Conservation (phyloP, 2,329 filamentous ascomycete genomes). For the Fusarium sororula region DNA sequence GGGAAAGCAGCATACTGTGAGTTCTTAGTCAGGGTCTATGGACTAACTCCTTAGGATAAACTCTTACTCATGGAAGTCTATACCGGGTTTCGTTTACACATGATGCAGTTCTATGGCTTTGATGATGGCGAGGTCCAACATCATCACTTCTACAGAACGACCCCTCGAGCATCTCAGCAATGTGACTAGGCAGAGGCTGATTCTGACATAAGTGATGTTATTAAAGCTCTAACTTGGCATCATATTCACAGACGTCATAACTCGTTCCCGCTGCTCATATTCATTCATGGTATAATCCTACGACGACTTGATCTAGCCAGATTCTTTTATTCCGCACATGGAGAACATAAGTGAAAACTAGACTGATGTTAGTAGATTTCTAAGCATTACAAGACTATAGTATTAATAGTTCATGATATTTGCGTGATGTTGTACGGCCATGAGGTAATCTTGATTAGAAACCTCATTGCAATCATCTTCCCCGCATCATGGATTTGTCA, state of each 20-base stretch:
- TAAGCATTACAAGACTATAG: neutral
- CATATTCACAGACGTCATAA: neutral
- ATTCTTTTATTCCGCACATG: neutral
- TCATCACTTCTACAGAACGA: too few relatives aligned
- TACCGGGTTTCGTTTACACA: neutral
- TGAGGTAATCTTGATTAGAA: neutral
- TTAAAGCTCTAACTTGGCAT: rapidly evolving
- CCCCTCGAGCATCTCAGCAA: neutral
- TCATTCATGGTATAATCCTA: neutral
- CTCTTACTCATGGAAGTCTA: rapidly evolving
- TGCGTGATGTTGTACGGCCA: neutral
- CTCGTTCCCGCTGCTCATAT: neutral
- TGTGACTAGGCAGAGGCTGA: too few relatives aligned
- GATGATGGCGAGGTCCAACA: neutral
- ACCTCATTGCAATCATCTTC: slow-evolving; percentile 6
- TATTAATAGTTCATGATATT: neutral
- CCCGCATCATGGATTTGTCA: slow-evolving; percentile 25
- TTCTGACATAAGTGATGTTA: rapidly evolving
- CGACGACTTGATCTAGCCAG: neutral
- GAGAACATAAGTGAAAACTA: neutral
- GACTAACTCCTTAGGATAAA: too few relatives aligned
- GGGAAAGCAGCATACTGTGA: too few relatives aligned
- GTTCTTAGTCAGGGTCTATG: neutral
- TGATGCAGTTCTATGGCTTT: neutral
- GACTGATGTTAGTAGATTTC: neutral